phyloP scores from a whole-genome alignment of 352 stramenopile genomes.

The Pythium insidiosum region DNA sequence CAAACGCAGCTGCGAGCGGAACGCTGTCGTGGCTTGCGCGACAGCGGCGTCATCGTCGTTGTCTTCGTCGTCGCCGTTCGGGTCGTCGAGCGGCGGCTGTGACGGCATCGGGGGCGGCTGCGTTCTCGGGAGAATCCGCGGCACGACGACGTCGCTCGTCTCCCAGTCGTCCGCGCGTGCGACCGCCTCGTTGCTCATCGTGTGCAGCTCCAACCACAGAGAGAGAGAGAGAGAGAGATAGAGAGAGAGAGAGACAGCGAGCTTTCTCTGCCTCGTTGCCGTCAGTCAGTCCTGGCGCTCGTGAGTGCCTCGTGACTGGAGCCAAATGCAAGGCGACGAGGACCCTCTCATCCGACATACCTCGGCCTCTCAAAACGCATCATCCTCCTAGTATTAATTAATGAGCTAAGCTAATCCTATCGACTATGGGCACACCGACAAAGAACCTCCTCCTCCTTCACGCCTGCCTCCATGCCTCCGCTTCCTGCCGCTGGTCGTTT shows the following conservation, averaged over 20 bases:
- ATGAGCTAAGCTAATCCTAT: constrained; percentile 23
- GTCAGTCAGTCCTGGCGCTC: not conserved
- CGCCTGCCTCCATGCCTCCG: not conserved
- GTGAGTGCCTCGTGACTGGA: constrained; percentile 15
- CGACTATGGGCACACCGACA: not conserved
- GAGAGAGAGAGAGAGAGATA: no score
- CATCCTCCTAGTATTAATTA: constrained; percentile 17
- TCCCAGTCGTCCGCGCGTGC: constrained; percentile 12
- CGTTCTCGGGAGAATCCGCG: no score
- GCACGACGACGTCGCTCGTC: constrained; percentile 2
- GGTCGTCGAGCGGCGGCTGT: not conserved
- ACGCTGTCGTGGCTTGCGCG: constrained; percentile 10
- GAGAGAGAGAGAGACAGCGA: no score
- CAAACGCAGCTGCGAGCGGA: constrained; percentile 32
- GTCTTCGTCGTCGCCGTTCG: not conserved
- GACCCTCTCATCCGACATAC: no score
- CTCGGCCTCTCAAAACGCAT: constrained; percentile 10
- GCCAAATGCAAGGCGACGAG: constrained; percentile 5
- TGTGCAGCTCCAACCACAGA: not conserved
- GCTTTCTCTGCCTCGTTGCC: not conserved
- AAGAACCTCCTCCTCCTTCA: no score
- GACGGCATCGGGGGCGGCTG: no score
- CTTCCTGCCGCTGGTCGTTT: no score
- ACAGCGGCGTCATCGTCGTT: constrained; percentile 9
- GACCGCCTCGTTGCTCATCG: constrained; percentile 7